Evolutionary conservation across 441 rosid genomes (phyloP), one percentile per base, ranked within the genome.

Genomic region (Populus tomentosa): DNA sequence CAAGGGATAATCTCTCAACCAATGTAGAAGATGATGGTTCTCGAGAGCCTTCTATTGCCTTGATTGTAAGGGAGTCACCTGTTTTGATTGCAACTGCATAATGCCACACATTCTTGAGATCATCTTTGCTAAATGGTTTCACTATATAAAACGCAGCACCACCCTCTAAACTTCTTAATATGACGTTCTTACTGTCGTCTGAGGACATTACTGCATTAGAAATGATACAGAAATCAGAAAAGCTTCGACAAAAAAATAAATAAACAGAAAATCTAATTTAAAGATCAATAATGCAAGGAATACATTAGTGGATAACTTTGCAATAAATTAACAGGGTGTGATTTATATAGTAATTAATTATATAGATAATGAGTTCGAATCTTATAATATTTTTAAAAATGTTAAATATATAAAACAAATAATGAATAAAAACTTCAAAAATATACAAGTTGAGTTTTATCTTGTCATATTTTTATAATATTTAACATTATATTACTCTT

Each of bases 131-230:
- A 16, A 91, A 3, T 30, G 32, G 32, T 30, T 30, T 30, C 32
- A 30, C 32, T 30, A 30, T 30, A 30, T 30, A 30, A 70, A 83
- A 85, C 32, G 80, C 77, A 3, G 88, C 93, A 82, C 98, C 99
- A 59, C 85, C 70, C 16, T 82, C 82, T 72, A 93, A 78, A 79
- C 92, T 83, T 70, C 84, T 74, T 7, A 65, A n/a, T 30, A 86
- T 82, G 7, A 70, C 78, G 65, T 78, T 82, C 74, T 88, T 87
- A 66, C 81, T 73, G 4, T 80, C 79, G 64, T 94, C 92, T 0
- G 86, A 78, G 38, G 97, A 94, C 88, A 94, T 90, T 59, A 92
- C 98, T 94, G 82, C 53, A 77, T 28, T 13, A 46, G 21, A 18
- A 10, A 24, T 14, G 5, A 30, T 10, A 35, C 33, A 18, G n/a